Evolutionary conservation across 2,329 filamentous ascomycete species (phyloP).

Genomic region (Penicillium sp.): DNA sequence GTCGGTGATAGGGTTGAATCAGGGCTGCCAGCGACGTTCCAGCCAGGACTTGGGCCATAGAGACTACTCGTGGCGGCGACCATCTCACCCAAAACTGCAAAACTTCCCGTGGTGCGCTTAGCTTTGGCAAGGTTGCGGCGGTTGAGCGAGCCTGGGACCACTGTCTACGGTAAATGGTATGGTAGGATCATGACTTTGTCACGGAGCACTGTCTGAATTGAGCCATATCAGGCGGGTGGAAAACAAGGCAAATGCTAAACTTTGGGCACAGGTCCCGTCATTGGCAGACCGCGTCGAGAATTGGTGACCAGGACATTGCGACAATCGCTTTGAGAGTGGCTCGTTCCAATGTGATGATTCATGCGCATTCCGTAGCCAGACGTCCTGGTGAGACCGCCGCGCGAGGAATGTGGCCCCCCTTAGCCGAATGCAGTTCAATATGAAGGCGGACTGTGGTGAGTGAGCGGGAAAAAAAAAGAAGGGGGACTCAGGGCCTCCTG

Average conservation of each 20-base stretch:
- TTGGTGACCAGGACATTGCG: conserved; percentile 2
- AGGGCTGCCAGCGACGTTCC: conserved; percentile 3
- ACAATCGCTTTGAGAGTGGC: conserved; percentile 12
- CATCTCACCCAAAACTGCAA: conserved; percentile 1
- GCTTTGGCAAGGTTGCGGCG: neutral
- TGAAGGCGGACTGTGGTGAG: neutral
- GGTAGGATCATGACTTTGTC: too few relatives aligned
- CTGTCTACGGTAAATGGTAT: neutral
- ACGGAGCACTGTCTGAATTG: neutral
- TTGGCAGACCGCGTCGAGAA: neutral
- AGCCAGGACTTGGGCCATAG: neutral
- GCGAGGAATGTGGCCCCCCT: conserved; percentile 7
- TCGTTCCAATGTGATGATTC: neutral
- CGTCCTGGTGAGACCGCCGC: neutral
- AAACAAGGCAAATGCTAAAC: conserved; percentile 10
- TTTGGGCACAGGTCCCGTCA: neutral
- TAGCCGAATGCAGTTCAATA: conserved; percentile 11
- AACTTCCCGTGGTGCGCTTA: neutral
- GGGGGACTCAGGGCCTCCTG: neutral
- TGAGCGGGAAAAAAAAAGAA: neutral
- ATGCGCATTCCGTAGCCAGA: conserved; percentile 10
- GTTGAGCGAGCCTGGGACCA: conserved; percentile 4
- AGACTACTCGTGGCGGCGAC: conserved; percentile 1
- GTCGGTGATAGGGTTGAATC: neutral
- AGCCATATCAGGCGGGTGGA: neutral